These are phyloP conservation scores for Inga leiocalycina DNA, from an alignment of 306 rosid genomes.

Conservation along the genomic window DNA sequence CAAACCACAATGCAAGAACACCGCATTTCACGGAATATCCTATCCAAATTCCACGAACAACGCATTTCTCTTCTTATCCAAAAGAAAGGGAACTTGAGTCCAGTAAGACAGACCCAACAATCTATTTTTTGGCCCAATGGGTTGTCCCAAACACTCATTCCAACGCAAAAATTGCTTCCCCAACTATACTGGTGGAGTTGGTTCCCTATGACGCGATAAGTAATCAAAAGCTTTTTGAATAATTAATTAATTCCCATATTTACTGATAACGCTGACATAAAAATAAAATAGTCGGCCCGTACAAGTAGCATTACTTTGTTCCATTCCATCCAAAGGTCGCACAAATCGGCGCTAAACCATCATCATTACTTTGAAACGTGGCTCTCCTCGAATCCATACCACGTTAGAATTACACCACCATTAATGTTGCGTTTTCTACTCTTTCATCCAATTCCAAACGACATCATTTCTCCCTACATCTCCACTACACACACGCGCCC, in stretches of 20 bases:
- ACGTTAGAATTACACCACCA: not conserved
- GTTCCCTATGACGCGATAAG: too few species aligned
- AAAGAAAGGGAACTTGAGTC: too few species aligned
- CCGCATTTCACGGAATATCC: too few species aligned
- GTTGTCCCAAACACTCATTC: not conserved
- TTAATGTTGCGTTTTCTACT: not conserved
- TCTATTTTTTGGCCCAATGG: not conserved
- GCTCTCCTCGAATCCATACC: not conserved
- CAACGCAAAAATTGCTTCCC: not conserved
- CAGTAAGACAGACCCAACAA: not conserved
- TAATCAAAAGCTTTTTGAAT: not conserved
- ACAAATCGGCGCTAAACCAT: conserved; percentile 25
- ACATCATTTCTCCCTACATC: not conserved
- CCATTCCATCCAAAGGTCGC: not conserved
- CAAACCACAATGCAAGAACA: too few species aligned
- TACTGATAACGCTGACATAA: not conserved
- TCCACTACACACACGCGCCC: not conserved
- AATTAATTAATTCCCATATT: not conserved
- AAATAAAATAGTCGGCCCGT: conserved; percentile 17
- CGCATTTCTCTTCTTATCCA: too few species aligned
- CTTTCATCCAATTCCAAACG: not conserved
- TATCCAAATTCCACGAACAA: too few species aligned
- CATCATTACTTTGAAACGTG: conserved; percentile 18
- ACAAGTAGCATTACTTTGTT: not conserved
- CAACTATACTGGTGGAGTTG: too few species aligned